A percentile compares a stretch with the other conserved stretches of the same genome.
Evolutionary conservation across 1,284 basidiomycete species (phyloP).

Genomic region (Porodaedalea pini): DNA sequence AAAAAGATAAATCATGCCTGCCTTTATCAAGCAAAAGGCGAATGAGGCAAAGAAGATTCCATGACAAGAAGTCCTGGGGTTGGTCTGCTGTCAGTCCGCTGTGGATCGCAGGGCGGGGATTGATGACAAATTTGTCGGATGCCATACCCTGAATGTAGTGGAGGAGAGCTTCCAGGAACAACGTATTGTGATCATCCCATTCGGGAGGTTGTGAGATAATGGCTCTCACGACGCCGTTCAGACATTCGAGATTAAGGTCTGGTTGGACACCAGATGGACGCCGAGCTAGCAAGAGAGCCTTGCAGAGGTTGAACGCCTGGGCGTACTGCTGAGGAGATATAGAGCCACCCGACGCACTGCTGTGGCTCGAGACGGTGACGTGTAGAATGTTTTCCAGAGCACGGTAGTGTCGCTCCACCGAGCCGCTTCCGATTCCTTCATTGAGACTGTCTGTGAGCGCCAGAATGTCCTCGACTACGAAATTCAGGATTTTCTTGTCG

Average conservation of each 20-base stretch:
- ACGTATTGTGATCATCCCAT: neutral
- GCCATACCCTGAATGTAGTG: neutral
- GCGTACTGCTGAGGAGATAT: neutral
- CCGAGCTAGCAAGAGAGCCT: neutral
- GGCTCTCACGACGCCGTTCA: slow-evolving; percentile 5
- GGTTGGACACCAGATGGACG: neutral
- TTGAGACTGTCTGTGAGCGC: neutral
- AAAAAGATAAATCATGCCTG: slow-evolving; percentile 34
- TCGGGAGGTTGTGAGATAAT: slow-evolving; percentile 5
- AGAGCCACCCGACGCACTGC: neutral
- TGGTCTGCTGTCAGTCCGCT: neutral
- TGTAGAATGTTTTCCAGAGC: neutral
- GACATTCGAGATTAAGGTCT: neutral
- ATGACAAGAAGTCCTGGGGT: neutral
- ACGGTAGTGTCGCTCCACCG: neutral
- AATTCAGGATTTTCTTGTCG: neutral
- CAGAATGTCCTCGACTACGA: slow-evolving; percentile 9
- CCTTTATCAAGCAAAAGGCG: slow-evolving; percentile 17
- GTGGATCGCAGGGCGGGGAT: neutral
- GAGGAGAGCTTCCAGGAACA: slow-evolving; percentile 3
- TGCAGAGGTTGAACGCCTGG: neutral
- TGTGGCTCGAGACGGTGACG: neutral
- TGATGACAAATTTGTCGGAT: neutral
- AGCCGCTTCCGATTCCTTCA: neutral
- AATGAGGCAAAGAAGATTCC: neutral